A percentile compares a stretch with the other conserved stretches of the same genome.
Evolutionary conservation across 139 green algal genomes (phyloP).

Genomic region (Zygnema circumcarinatum): DNA sequence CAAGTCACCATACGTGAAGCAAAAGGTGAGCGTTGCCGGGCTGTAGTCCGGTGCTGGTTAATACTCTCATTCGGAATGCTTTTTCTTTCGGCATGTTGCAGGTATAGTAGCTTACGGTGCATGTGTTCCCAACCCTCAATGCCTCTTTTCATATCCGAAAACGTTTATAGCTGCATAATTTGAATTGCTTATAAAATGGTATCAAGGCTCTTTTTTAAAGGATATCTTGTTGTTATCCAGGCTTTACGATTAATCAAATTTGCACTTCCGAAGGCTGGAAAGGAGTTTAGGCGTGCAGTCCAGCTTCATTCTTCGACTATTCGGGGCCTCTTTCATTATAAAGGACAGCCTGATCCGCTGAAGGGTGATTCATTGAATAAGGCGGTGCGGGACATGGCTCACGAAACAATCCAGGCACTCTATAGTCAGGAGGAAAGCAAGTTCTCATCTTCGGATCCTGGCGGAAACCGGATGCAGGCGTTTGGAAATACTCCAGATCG

Average conservation of each 20-base stretch:
- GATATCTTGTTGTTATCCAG: too few species aligned
- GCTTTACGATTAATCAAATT: not conserved
- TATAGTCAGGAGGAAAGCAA: conserved; percentile 31
- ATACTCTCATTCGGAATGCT: too few species aligned
- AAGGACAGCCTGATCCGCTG: conserved; percentile 53
- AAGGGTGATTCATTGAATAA: conserved; percentile 58
- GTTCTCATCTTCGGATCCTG: not conserved
- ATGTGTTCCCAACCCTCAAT: too few species aligned
- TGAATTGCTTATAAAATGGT: too few species aligned
- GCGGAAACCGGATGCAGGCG: conserved; percentile 14
- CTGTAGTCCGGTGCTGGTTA: too few species aligned
- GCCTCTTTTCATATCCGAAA: too few species aligned
- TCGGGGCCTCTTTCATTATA: conserved; percentile 55
- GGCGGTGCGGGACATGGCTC: conserved; percentile 50
- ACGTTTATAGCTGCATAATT: too few species aligned
- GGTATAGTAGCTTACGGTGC: too few species aligned
- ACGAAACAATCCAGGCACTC: conserved; percentile 46
- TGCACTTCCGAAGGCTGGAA: conserved; percentile 15
- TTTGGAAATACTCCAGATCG: conserved; percentile 30
- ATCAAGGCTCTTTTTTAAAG: too few species aligned
- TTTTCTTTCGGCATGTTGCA: too few species aligned
- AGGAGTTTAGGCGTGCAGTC: conserved; percentile 44
- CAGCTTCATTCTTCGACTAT: conserved; percentile 49
- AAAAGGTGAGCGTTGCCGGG: conserved; percentile 57
- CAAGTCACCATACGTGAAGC: conserved; percentile 52